Conservation (phyloP, 148 eudicot genomes). For the Camellia japonica region DNA sequence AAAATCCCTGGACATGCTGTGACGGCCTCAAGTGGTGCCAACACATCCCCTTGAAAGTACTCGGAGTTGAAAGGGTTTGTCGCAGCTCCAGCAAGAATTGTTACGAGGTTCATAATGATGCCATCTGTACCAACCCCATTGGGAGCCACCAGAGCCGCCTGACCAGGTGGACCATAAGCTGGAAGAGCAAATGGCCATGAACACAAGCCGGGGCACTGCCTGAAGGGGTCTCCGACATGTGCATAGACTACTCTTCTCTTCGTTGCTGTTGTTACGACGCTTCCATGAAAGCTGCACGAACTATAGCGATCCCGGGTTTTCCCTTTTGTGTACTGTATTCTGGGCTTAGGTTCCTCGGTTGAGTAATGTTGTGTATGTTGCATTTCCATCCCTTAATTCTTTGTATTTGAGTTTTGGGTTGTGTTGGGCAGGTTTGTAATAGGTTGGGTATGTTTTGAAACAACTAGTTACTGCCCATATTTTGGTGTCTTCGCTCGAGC, state of each 20-base stretch:
- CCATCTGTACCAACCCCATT: conserved; percentile 24
- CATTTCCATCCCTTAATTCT: no score
- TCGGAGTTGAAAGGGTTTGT: conserved; percentile 21
- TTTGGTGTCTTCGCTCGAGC: no score
- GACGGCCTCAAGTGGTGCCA: conserved; percentile 20
- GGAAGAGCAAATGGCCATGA: conserved; percentile 21
- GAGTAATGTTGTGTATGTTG: no score
- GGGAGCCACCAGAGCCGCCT: conserved; percentile 10
- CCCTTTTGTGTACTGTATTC: no score
- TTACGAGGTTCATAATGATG: conserved; percentile 11
- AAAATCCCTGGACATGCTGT: conserved; percentile 16
- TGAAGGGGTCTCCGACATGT: conserved; percentile 19
- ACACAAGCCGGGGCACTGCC: conserved; percentile 20
- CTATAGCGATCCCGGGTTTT: no score
- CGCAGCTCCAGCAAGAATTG: conserved; percentile 14
- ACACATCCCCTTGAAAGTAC: conserved; percentile 19
- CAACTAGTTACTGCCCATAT: no score
- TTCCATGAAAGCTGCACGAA: conserved; percentile 4
- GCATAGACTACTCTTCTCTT: conserved; percentile 13
- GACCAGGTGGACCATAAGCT: conserved; percentile 21
- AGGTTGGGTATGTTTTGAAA: no score
- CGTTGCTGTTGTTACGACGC: neutral
- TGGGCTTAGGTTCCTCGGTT: no score
- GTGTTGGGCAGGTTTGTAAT: no score
- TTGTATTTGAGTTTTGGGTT: no score